Evolutionary conservation across 2,329 filamentous ascomycete genomes (phyloP).

Genomic region (Colletotrichum salicis): DNA sequence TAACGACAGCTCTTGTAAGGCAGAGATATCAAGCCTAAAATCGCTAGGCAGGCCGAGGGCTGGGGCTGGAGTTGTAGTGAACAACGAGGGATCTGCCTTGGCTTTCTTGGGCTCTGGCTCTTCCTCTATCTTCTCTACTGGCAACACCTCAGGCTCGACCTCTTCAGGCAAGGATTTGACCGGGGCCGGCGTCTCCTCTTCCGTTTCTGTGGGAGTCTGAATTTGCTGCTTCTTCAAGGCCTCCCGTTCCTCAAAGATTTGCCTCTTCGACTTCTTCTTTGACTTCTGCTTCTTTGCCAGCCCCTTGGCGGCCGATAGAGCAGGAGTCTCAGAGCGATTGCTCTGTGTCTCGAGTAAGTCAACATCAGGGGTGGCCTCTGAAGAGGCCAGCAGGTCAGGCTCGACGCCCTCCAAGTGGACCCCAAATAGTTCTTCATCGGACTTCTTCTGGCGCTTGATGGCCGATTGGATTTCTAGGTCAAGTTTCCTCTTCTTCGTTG

Average conservation of each 20-base stretch:
- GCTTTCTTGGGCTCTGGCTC: constrained; percentile 42
- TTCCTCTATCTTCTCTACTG: constrained; percentile 46
- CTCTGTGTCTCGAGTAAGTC: constrained; percentile 57
- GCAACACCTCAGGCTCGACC: constrained; percentile 41
- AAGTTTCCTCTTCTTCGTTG: constrained; percentile 77
- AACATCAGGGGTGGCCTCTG: constrained; percentile 61
- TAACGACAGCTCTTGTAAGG: constrained; percentile 57
- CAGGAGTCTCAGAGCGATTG: constrained; percentile 60
- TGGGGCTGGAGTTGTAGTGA: constrained; percentile 58
- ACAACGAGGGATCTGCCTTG: constrained; percentile 56
- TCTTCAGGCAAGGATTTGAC: constrained; percentile 46
- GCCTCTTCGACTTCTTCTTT: constrained; percentile 84
- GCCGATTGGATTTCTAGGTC: constrained; percentile 74
- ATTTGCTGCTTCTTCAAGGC: constrained; percentile 68
- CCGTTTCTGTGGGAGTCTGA: constrained; percentile 47
- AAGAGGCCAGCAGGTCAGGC: constrained; percentile 59
- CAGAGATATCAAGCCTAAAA: constrained; percentile 57
- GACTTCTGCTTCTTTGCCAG: constrained; percentile 70
- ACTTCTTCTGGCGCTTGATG: constrained; percentile 83
- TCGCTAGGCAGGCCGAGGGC: constrained; percentile 58
- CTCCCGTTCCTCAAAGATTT: constrained; percentile 75
- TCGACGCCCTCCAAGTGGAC: constrained; percentile 67
- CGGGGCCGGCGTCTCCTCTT: constrained; percentile 39
- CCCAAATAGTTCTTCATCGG: constrained; percentile 81
- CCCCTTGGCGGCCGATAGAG: constrained; percentile 53